These are phyloP conservation scores for Gossypium australe DNA, from an alignment of 345 rosid genomes.

Conservation along the genomic window DNA sequence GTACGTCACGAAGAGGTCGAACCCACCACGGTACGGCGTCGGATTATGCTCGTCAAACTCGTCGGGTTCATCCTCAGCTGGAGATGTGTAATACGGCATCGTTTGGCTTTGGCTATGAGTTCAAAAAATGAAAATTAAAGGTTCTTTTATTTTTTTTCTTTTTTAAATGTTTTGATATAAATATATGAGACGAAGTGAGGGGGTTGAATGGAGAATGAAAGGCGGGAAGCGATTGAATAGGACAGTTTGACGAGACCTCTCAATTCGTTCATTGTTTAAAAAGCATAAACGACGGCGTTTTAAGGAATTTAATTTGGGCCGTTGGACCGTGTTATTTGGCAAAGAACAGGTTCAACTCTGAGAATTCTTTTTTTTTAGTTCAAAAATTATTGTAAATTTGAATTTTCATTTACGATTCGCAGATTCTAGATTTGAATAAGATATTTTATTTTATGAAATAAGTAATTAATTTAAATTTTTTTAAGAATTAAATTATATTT, in stretches of 20 bases:
- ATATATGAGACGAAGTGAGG: not conserved
- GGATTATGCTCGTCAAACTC: constrained; percentile 88
- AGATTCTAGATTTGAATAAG: too few relatives aligned
- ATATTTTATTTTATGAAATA: too few relatives aligned
- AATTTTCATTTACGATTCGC: too few relatives aligned
- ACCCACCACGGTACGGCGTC: constrained; percentile 92
- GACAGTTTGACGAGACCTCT: not conserved
- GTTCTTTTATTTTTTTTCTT: not conserved
- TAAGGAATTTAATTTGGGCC: too few relatives aligned
- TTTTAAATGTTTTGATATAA: not conserved
- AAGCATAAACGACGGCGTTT: too few relatives aligned
- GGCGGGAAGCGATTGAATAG: not conserved
- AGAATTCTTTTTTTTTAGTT: too few relatives aligned
- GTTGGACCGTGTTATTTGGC: too few relatives aligned
- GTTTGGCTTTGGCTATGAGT: constrained; percentile 6
- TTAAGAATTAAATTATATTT: too few relatives aligned
- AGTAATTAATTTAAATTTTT: too few relatives aligned
- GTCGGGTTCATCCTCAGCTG: constrained; percentile 42
- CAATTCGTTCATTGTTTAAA: too few relatives aligned
- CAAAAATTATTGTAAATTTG: too few relatives aligned
- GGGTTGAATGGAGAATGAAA: not conserved
- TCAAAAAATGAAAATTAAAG: not conserved
- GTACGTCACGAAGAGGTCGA: constrained; percentile 55
- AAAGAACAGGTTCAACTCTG: too few relatives aligned
- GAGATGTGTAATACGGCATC: constrained; percentile 73